Evolutionary conservation across 176 grass and related monocot species (phyloP).

Genomic region (Rhynchospora tenuis): DNA sequence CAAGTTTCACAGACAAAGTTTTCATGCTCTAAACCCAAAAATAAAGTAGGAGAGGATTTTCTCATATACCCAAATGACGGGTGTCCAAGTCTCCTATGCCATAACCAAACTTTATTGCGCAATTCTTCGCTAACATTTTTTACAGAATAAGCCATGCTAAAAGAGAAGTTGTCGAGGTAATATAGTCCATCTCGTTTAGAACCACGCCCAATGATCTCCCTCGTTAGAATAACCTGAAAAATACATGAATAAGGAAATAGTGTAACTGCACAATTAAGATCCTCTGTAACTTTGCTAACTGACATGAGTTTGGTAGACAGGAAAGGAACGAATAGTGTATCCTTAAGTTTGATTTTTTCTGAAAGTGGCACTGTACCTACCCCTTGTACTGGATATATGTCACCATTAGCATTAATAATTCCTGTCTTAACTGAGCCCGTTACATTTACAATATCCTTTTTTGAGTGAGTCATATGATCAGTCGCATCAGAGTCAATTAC

Average conservation of each 20-base stretch:
- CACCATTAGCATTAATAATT: neutral
- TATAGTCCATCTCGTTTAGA: neutral
- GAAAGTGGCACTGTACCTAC: neutral
- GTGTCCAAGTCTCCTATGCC: neutral
- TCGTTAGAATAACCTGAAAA: neutral
- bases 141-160: neutral
- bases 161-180: neutral
- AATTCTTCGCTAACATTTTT: neutral
- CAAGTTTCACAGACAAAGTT: too few relatives aligned
- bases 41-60: too few relatives aligned
- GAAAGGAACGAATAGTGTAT: neutral
- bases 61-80: neutral
- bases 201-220: neutral
- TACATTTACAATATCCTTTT: neutral
- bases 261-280: neutral
- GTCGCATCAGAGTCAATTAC: neutral
- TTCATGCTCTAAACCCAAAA: too few relatives aligned
- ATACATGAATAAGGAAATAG: neutral
- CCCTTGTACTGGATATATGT: neutral
- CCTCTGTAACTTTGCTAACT: neutral
- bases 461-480: neutral
- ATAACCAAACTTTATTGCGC: neutral
- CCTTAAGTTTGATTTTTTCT: neutral
- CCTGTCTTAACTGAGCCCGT: neutral
- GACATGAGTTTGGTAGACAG: neutral